These are phyloP conservation scores for Lachnellula arida DNA, from an alignment of 2,329 filamentous ascomycete species.

Conservation along the genomic window DNA sequence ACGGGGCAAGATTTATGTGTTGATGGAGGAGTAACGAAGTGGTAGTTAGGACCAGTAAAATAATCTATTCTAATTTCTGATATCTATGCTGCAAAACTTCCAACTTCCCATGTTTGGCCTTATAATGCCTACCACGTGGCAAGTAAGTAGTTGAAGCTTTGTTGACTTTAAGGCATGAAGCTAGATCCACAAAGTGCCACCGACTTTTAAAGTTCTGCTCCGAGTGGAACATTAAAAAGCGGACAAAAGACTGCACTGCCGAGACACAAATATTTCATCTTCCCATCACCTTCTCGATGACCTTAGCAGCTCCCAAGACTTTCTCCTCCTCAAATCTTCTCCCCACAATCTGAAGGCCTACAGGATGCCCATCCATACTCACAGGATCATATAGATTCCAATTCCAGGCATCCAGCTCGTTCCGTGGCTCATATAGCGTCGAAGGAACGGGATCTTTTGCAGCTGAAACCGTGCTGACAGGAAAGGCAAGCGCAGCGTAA, in stretches of 20 bases:
- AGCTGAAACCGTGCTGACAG: slow-evolving; percentile 42
- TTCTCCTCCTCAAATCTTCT: slow-evolving; percentile 49
- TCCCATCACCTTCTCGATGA: slow-evolving; percentile 17
- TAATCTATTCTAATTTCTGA: background rate
- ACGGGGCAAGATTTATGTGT: slow-evolving; percentile 40
- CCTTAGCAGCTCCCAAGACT: slow-evolving; percentile 38
- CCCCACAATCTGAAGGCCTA: slow-evolving; percentile 49
- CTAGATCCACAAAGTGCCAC: too few relatives aligned
- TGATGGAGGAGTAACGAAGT: slow-evolving; percentile 24
- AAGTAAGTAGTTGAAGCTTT: too few relatives aligned
- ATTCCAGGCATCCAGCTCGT: slow-evolving; percentile 50
- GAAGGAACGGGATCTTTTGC: slow-evolving; percentile 34
- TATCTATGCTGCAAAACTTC: too few relatives aligned
- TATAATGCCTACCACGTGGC: too few relatives aligned
- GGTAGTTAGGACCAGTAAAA: slow-evolving; percentile 4
- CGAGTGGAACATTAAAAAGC: too few relatives aligned
- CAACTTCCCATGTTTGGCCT: too few relatives aligned
- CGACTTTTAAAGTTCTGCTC: too few relatives aligned
- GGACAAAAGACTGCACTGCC: too few relatives aligned
- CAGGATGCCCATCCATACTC: slow-evolving; percentile 38
- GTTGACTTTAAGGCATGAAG: too few relatives aligned
- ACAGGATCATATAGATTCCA: slow-evolving; percentile 41
- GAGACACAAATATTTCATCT: background rate
- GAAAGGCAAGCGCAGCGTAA: slow-evolving; percentile 52
- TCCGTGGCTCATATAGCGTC: slow-evolving; percentile 41